A percentile compares a stretch with the other conserved stretches of the same genome.
Conservation (phyloP, 345 rosid species). For the Arabis hirsuta region DNA sequence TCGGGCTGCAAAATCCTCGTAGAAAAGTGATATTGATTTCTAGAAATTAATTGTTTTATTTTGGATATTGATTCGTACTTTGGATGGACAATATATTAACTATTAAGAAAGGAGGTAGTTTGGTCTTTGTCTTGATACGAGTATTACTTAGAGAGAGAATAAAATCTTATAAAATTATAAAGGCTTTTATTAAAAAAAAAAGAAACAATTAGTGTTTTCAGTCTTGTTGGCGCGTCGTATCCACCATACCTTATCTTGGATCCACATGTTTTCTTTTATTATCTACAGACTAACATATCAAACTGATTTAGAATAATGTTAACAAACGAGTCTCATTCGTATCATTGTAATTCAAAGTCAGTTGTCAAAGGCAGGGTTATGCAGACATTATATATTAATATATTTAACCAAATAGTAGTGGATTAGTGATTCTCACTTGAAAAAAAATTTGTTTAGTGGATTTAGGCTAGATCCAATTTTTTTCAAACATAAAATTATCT, state of each 20-base stretch:
- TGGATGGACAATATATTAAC: background rate
- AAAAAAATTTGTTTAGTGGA: too few species aligned
- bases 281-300: background rate
- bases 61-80: background rate
- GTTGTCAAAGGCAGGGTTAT: too few species aligned
- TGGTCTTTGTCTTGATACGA: background rate
- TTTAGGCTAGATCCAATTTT: too few species aligned
- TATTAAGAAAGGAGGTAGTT: background rate
- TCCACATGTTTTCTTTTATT: slow-evolving; percentile 21
- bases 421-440: too few species aligned
- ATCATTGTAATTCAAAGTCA: too few species aligned
- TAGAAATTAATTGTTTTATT: background rate
- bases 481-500: too few species aligned
- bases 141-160: background rate
- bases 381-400: too few species aligned
- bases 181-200: background rate
- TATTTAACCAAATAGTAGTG: too few species aligned
- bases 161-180: slow-evolving; percentile 23
- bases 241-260: slow-evolving; percentile 8
- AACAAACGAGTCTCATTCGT: too few species aligned
- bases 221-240: slow-evolving; percentile 17
- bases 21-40: slow-evolving; percentile 15
- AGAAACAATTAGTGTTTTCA: background rate
- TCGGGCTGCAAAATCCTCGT: slow-evolving; percentile 23
- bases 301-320: too few species aligned